Evolutionary conservation across 371 early-diverging fungal genomes (phyloP), one percentile per base, ranked within the genome.

Genomic region (Rhizopus arrhizus): DNA sequence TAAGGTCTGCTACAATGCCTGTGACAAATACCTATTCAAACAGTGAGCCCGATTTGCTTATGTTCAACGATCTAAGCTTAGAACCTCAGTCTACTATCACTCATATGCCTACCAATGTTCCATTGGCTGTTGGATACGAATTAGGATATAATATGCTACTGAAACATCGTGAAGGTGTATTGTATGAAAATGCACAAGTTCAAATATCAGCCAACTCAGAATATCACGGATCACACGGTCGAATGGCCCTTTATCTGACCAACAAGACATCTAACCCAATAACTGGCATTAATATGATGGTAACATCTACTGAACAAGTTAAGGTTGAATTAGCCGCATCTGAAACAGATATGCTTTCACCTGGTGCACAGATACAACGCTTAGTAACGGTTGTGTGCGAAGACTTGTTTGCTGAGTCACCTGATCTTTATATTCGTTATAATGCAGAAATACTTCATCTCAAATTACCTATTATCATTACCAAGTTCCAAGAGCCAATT

Each of bases 161-260:
- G 34, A 89, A 84, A 64, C 79, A 76, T 5, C 55, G 77, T 36
- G 94, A 94, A 70, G 98, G 98, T 13, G 87, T 96, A 0, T 71
- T 98, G 41, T 95, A 91, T 67, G 95, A 96, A 69, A 94, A 96
- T 72, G 71, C 77, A 2, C 84, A 87, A 50, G 55, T 97, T 42
- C 94, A 95, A 66, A 83, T 96, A 8, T 94, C 95, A 3, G 56
- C 97, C 62, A 94, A 95, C 54, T 81, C 91, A 2, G 95, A 96
- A 72, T 95, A 90, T 68, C 91, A 94, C 62, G 87, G 85, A 9
- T 84, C 88, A n/a, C 75, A 84, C 3, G 97, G 95, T 1, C 87
- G 94, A 4, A 57, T 98, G 11, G 95, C 93, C 33, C 58, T 97
- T 33, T 96, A 89, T 61, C 77, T 92, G 54, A 92, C 91, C 35